These are phyloP conservation scores for Clitoria ternatea DNA, from an alignment of 306 rosid genomes.

Conservation along the genomic window DNA sequence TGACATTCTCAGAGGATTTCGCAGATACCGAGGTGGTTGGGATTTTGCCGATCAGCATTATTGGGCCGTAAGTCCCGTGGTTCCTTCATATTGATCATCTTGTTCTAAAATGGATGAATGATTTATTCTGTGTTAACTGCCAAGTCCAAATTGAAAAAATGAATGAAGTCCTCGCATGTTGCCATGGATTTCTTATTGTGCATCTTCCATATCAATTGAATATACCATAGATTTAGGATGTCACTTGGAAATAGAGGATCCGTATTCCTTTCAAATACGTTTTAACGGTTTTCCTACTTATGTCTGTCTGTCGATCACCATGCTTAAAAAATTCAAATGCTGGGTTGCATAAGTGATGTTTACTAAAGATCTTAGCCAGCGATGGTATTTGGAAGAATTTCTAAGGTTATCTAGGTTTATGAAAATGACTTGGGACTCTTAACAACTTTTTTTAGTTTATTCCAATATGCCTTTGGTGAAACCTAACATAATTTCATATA, in stretches of 20 bases:
- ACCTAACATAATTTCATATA: not conserved
- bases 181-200: not conserved
- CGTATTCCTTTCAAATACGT: not conserved
- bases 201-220: not conserved
- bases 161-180: not conserved
- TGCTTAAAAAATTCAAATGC: not conserved
- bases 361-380: not conserved
- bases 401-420: not conserved
- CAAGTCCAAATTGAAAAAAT: not conserved
- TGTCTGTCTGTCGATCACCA: not conserved
- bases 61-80: conserved; percentile 81
- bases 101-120: conserved; percentile 20
- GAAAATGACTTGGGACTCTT: not conserved
- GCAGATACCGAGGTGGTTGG: conserved; percentile 79
- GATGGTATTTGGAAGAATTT: not conserved
- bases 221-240: not conserved
- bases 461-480: not conserved
- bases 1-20: conserved; percentile 66
- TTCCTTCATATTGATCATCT: not conserved
- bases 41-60: conserved; percentile 72
- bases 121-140: conserved; percentile 7
- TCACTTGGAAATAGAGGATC: not conserved
- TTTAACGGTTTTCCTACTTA: not conserved
- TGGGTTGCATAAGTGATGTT: not conserved
- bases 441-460: not conserved